phyloP scores from a whole-genome alignment of 2,329 filamentous ascomycete species.

The Neopestalotiopsis clavispora region DNA sequence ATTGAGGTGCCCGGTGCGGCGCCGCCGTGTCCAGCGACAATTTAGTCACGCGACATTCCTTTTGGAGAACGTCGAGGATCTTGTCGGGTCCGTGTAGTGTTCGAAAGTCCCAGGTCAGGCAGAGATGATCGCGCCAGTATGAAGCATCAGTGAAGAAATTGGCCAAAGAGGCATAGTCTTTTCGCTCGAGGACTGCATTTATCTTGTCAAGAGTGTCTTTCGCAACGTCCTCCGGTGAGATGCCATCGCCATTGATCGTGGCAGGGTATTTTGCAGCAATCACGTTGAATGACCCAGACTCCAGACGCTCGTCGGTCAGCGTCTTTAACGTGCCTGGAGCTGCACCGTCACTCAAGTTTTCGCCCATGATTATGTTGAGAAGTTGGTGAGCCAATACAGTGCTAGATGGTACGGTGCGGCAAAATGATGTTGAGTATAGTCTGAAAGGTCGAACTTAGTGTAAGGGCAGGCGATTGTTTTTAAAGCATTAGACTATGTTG shows the following conservation, averaged over 20 bases:
- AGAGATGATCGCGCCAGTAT: constrained; percentile 65
- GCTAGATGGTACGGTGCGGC: not conserved
- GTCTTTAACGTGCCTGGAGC: not conserved
- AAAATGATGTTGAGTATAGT: not conserved
- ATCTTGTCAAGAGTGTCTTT: constrained; percentile 27
- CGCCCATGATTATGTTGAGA: not conserved
- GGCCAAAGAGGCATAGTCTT: constrained; percentile 39
- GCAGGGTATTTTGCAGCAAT: constrained; percentile 48
- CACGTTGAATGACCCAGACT: constrained; percentile 61
- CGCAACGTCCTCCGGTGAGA: constrained; percentile 44
- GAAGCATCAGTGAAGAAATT: constrained; percentile 49
- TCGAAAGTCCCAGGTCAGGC: constrained; percentile 42
- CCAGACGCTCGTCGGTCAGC: constrained; percentile 13
- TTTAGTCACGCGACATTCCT: not conserved
- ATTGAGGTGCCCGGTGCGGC: constrained; percentile 31
- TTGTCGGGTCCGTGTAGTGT: not conserved
- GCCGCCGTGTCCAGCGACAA: not conserved
- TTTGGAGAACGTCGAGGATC: not conserved
- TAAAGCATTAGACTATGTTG: too few relatives aligned
- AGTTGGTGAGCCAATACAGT: too few relatives aligned
- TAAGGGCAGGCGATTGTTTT: not conserved
- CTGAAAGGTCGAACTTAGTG: not conserved
- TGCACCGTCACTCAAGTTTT: not conserved
- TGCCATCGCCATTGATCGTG: constrained; percentile 29
- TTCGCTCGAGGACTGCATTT: constrained; percentile 39